These are phyloP conservation scores for Choiromyces venosus DNA, from an alignment of 495 filamentous ascomycete genomes.

Conservation along the genomic window DNA sequence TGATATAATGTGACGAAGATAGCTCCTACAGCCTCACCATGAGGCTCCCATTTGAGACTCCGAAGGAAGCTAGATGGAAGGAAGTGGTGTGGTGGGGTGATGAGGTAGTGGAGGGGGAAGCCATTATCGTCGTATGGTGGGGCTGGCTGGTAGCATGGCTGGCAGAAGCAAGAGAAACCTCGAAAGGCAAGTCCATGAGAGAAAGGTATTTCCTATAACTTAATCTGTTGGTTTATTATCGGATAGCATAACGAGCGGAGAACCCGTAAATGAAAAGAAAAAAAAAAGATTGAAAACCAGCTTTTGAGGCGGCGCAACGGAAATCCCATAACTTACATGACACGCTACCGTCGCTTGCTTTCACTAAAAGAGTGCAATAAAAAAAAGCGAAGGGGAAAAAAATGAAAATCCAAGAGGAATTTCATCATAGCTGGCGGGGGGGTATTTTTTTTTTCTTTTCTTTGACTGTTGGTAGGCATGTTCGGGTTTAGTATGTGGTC, in stretches of 20 bases:
- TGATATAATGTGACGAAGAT: background rate
- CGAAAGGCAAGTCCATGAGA: slow-evolving; percentile 1
- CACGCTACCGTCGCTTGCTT: background rate
- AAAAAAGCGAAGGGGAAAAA: background rate
- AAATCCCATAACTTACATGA: background rate
- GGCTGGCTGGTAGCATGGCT: background rate
- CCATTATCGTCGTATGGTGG: background rate
- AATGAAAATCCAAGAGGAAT: background rate
- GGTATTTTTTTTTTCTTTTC: background rate
- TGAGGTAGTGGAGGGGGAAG: background rate
- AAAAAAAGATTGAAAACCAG: background rate
- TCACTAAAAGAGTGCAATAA: background rate
- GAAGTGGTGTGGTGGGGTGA: background rate
- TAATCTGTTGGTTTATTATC: too few species aligned
- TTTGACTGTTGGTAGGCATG: background rate
- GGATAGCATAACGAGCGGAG: background rate
- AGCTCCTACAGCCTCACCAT: background rate
- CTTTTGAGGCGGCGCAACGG: background rate
- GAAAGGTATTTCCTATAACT: background rate
- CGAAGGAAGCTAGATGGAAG: background rate
- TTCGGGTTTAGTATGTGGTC: background rate
- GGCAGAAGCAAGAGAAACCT: background rate
- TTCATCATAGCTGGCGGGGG: background rate
- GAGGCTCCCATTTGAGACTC: background rate
- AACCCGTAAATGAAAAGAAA: background rate